phyloP scores from a whole-genome alignment of 2,329 filamentous ascomycete species.

The Mariannaea elegans region DNA sequence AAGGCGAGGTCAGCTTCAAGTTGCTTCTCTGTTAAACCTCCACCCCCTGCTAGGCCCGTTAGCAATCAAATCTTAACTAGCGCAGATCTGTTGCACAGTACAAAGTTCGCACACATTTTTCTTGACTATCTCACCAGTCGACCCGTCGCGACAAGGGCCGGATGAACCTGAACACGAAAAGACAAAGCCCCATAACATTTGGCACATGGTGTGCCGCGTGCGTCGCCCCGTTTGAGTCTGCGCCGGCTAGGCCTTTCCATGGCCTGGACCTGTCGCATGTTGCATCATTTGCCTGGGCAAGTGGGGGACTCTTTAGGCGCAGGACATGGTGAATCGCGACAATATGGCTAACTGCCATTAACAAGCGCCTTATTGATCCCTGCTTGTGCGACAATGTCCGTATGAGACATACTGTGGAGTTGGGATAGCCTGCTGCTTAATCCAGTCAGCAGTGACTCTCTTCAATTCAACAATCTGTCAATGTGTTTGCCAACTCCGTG shows the following conservation, averaged over 20 bases:
- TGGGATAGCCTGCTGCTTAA: slow-evolving; percentile 7
- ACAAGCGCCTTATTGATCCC: slow-evolving; percentile 27
- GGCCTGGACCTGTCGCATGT: slow-evolving; percentile 37
- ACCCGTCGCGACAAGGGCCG: slow-evolving; percentile 25
- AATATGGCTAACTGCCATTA: slow-evolving; percentile 20
- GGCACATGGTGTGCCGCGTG: slow-evolving; percentile 34
- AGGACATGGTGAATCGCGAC: slow-evolving; percentile 27
- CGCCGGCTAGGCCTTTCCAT: slow-evolving; percentile 23
- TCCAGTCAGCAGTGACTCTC: slow-evolving; percentile 17
- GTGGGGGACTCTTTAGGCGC: slow-evolving; percentile 28
- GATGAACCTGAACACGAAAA: slow-evolving; percentile 39
- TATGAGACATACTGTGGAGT: slow-evolving; percentile 6
- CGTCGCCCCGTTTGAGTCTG: slow-evolving; percentile 33
- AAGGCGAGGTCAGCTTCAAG: slow-evolving; percentile 13
- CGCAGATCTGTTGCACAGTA: slow-evolving; percentile 42
- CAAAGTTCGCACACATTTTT: background rate
- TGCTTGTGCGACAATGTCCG: slow-evolving; percentile 25
- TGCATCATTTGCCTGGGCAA: slow-evolving; percentile 37
- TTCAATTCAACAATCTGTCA: slow-evolving; percentile 14
- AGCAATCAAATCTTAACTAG: slow-evolving; percentile 42
- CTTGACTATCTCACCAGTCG: slow-evolving; percentile 16
- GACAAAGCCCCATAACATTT: slow-evolving; percentile 25
- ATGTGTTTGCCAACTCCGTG: background rate
- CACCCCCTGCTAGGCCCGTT: slow-evolving; percentile 27
- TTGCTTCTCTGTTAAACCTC: slow-evolving; percentile 28